Evolutionary conservation across 2,329 filamentous ascomycete genomes (phyloP).

Genomic region (Cladosporium sp.): DNA sequence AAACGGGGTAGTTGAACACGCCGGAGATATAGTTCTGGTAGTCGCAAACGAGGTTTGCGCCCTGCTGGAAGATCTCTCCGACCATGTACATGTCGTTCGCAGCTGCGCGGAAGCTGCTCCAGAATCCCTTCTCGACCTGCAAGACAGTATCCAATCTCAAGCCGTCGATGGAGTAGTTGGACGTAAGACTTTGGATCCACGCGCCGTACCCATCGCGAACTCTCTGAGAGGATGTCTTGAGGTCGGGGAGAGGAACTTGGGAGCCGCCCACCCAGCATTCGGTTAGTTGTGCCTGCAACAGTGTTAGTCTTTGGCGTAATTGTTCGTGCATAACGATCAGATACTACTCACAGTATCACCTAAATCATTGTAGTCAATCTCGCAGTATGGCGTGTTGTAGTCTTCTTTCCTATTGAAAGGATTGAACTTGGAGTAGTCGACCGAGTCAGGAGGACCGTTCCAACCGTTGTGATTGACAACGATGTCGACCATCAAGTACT

Average conservation of each 20-base stretch:
- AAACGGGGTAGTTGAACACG: slow-evolving; percentile 49
- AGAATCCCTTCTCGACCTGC: slow-evolving; percentile 47
- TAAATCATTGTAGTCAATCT: slow-evolving; percentile 54
- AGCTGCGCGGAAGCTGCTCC: slow-evolving; percentile 37
- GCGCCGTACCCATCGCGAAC: slow-evolving; percentile 54
- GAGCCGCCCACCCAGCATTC: slow-evolving; percentile 57
- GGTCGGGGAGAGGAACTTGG: slow-evolving; percentile 61
- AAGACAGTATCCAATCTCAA: slow-evolving; percentile 53
- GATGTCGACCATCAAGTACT: slow-evolving; percentile 43
- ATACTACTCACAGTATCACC: slow-evolving; percentile 24
- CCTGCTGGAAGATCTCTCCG: slow-evolving; percentile 47
- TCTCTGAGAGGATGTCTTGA: slow-evolving; percentile 55
- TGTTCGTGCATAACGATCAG: not conserved
- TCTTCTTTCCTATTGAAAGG: slow-evolving; percentile 44
- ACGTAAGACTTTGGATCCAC: slow-evolving; percentile 62
- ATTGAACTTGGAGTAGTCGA: slow-evolving; percentile 39
- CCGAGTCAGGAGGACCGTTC: slow-evolving; percentile 28
- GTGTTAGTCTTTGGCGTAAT: not conserved
- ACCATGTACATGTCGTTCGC: slow-evolving; percentile 42
- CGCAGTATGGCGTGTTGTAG: slow-evolving; percentile 56
- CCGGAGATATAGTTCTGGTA: slow-evolving; percentile 48
- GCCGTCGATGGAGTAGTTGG: slow-evolving; percentile 61
- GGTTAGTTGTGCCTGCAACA: slow-evolving; percentile 35
- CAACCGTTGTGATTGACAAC: slow-evolving; percentile 42
- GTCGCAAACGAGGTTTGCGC: slow-evolving; percentile 41